Evolutionary conservation across 2,329 filamentous ascomycete genomes (phyloP), one percentile per base, ranked within the genome.

Genomic region (Colletotrichum orbiculare): DNA sequence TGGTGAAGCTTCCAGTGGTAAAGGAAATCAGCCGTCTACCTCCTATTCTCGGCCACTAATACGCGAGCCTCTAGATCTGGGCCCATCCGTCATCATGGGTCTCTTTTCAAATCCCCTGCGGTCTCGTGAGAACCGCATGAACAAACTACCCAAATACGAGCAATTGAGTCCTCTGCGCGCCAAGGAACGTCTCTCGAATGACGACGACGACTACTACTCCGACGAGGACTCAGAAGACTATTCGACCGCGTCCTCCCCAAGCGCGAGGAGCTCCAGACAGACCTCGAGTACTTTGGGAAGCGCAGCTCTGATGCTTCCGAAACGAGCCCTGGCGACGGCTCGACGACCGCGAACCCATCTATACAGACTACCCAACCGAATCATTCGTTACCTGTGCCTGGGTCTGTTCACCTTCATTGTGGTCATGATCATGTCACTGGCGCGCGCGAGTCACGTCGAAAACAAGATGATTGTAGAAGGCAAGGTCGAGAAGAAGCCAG

Each of bases 301-400:
- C 10, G 76, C 79, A 60, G 73, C 80, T 8, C 75, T 82, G 39
- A 83, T 86, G 73, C 73, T 82, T 43, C 77, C 81, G 3, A 82
- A 78, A 55, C 76, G 76, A 67, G 71, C 71, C 12, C 73, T 75
- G 39, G 69, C 71, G 35, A 64, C 77, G 15, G 61, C 74, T 37
- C 73, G 76, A 25, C 70, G 74, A 11, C 72, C 78, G 11, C 72
- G 77, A 48, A 71, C 76, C 8, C 71, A 77, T 58, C 76, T 85
- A 56, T 92, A 91, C 71, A 84, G 89, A 38, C 78, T 94, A 46
- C 92, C 91, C 7, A 88, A 89, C 72, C 91, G 85, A 67, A 87
- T 96, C 64, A 88, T 92, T 60, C 85, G 93, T 71, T 96, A 91
- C 75, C 87, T 97, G 60, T 93, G 93, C 68, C 81, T 94, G 53